Base-by-base conservation (phyloP, 1,284 basidiomycete genomes). In the Trichosporon inkin region DNA sequence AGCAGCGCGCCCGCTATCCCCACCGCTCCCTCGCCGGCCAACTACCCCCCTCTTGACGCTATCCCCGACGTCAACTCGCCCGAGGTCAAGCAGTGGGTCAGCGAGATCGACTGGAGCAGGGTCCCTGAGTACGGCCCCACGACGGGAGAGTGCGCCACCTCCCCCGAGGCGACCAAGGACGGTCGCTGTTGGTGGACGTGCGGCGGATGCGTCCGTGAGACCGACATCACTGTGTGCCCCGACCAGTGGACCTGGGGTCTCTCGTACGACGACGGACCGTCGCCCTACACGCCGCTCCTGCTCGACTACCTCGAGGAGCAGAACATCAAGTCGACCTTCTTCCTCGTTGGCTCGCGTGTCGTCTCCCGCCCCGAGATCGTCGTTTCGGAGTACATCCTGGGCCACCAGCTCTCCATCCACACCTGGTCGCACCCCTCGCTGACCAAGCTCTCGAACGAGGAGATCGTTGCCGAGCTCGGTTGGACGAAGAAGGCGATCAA, bases 381-480 rank as follows among this genome's bases (percentile, higher is more conserved):
- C 55, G 67, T 66, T 38, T 58, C 65, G 11, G 66, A 68, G 68
- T 64, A 69, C 77, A 57, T 56, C 53, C 56, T 56, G 20, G 74
- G 75, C 56, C 71, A 71, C 35, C 75, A 76, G 64, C 66, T 76
- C 44, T 74, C 72, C 56, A 80, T 81, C 11, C 82, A 83, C 74
- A 83, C 82, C 53, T 83, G 81, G 80, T 78, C 79, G 6, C 81
- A 82, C 67, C 76, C 67, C 6, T 71, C 58, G 19, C 56, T 93
- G 38, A 98, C 94, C 13, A 85, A 85, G 37, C 81, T 93, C 62
- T 86, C 90, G 52, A 98, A 87, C 72, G 86, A 86, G 72, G 82
- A 96, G 80, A 85, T 97, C 62, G 90, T 97, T 19, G 92, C 92
- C 22, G 93, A 97, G 78, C 83, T 98, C 53, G 92, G 89, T 51